Evolutionary conservation across 2,329 filamentous ascomycete genomes (phyloP).

Genomic region (Penicillium glabrum): DNA sequence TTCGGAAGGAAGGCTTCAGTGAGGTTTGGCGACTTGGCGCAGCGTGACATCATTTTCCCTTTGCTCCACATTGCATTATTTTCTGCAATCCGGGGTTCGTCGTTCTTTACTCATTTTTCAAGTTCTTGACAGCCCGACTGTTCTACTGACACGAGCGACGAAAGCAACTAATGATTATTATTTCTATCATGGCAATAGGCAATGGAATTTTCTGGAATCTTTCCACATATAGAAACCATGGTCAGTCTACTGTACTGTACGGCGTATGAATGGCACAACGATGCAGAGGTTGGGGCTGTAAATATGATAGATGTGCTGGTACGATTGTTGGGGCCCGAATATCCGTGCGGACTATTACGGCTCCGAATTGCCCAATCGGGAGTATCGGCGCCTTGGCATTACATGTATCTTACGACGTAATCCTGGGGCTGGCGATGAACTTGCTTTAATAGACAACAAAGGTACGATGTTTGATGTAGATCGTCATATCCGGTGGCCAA

Average conservation of each 20-base stretch:
- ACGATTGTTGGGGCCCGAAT: background rate
- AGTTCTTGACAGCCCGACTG: background rate
- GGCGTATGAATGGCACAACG: no score
- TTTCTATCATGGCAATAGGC: background rate
- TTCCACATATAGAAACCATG: background rate
- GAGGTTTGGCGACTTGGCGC: background rate
- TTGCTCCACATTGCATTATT: background rate
- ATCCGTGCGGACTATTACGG: background rate
- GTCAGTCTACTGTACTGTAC: no score
- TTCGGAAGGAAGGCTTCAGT: background rate
- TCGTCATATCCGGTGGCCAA: background rate
- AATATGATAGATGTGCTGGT: background rate
- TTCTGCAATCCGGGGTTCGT: background rate
- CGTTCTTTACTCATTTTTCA: background rate
- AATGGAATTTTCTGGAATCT: background rate
- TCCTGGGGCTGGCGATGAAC: background rate
- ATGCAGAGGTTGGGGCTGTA: background rate
- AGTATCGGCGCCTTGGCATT: background rate
- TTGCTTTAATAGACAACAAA: background rate
- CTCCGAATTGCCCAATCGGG: background rate
- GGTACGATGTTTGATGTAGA: background rate
- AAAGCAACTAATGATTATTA: slow-evolving; percentile 6
- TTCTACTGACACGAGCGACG: slow-evolving; percentile 14
- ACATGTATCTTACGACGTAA: background rate
- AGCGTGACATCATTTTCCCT: background rate